A percentile compares a stretch with the other conserved stretches of the same genome.
phyloP scores from a whole-genome alignment of 805 yeast species.

The Metschnikowia kunwiensis region DNA sequence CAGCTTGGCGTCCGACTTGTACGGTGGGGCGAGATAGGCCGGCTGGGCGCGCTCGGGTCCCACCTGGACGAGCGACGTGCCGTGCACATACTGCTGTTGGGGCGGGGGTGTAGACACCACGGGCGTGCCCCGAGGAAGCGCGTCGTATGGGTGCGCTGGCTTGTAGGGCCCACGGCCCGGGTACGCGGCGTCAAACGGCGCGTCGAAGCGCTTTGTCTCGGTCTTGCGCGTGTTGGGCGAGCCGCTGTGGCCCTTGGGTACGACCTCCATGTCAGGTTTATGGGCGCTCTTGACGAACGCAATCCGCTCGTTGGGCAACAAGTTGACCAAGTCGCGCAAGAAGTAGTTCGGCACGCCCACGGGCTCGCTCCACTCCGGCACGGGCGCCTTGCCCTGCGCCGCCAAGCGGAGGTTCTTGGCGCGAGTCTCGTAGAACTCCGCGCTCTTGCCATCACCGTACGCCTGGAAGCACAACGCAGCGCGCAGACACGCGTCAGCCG shows the following conservation, averaged over 20 bases:
- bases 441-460: conserved; percentile 44
- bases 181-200: too few species aligned
- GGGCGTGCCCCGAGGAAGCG: conserved; percentile 2
- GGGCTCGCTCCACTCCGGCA: conserved; percentile 44
- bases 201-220: too few species aligned
- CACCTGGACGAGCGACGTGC: conserved; percentile 2
- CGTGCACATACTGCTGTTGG: conserved; percentile 10
- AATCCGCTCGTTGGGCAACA: conserved; percentile 41
- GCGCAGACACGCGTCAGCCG: conserved; percentile 55
- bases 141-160: conserved; percentile 2
- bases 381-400: conserved; percentile 41
- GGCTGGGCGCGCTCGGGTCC: conserved; percentile 8
- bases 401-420: conserved; percentile 43
- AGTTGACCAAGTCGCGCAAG: conserved; percentile 42
- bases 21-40: conserved; percentile 10
- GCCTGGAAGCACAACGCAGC: conserved; percentile 49
- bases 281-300: conserved; percentile 32
- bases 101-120: conserved; percentile 9
- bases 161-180: conserved; percentile 3
- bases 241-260: conserved; percentile 1
- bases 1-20: conserved; percentile 19
- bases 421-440: conserved; percentile 42
- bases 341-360: conserved; percentile 46
- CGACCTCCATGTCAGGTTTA: conserved; percentile 7
- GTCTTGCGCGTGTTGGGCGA: too few species aligned